phyloP scores from a whole-genome alignment of 345 rosid species.

The Orychophragmus violaceus region DNA sequence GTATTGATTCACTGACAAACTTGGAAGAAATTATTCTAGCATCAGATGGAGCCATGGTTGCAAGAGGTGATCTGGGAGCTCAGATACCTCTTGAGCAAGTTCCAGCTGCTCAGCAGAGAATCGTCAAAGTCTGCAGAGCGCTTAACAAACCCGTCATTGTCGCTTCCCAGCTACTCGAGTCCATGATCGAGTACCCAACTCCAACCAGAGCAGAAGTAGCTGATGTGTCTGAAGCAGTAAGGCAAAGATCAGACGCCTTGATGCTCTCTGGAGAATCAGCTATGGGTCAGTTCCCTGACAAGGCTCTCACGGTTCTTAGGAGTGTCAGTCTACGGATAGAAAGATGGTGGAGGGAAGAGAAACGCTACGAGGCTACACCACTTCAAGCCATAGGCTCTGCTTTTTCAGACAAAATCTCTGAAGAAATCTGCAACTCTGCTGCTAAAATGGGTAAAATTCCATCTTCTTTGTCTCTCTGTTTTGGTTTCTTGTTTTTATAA shows the following conservation, averaged over 20 bases:
- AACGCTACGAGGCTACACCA: too few relatives aligned
- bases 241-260: slow-evolving; percentile 95
- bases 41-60: slow-evolving; percentile 99
- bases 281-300: slow-evolving; percentile 99
- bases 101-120: slow-evolving; percentile 83
- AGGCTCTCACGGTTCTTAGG: slow-evolving; percentile 83
- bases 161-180: slow-evolving; percentile 92
- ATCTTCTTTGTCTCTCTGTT: neutral
- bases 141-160: slow-evolving; percentile 93
- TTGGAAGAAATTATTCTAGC: slow-evolving; percentile 82
- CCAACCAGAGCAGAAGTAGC: slow-evolving; percentile 99
- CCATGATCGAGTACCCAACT: too few relatives aligned
- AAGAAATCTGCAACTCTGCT: too few relatives aligned
- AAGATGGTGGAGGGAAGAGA: slow-evolving; percentile 99
- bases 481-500: neutral
- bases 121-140: slow-evolving; percentile 83
- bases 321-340: slow-evolving; percentile 91
- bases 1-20: too few relatives aligned
- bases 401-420: too few relatives aligned
- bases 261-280: too few relatives aligned
- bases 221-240: slow-evolving; percentile 97
- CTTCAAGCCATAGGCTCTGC: too few relatives aligned
- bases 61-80: slow-evolving; percentile 97
- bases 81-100: slow-evolving; percentile 96
- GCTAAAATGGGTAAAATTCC: slow-evolving; percentile 49